Evolutionary conservation across 2,329 filamentous ascomycete genomes (phyloP), one percentile per base, ranked within the genome.

Genomic region (Exserohilum turcica): DNA sequence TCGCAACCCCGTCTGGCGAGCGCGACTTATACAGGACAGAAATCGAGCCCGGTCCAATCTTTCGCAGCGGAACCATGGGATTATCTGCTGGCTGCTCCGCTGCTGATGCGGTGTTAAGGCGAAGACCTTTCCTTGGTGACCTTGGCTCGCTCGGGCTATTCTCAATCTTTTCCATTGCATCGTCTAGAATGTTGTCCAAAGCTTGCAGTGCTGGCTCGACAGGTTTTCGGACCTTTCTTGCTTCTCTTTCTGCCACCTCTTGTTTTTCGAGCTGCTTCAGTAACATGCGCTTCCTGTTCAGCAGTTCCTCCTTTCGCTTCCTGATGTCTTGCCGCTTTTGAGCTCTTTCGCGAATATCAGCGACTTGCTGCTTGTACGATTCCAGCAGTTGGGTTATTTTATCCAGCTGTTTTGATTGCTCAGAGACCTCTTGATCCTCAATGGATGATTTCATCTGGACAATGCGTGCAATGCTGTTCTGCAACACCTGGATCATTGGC

Each of bases 101-200:
- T 24, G 19, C 8, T 35, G n/a, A n/a, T 44, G 13, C 13, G 19
- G 2, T 8, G 6, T 27, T 31, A 10, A 19, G 19, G 15, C 13
- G 6, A 18, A 15, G 0, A 5, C 3, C 3, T 7, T 9, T 12
- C 31, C 12, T 27, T 16, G 6, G 4, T 13, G 12, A 7, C 2
- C 3, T 28, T 13, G 8, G 10, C 21, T 24, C 5, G 8, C 9
- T 19, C 21, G 12, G n/a, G 15, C 24, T 16, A 9, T 28, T 21
- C 9, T 24, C 29, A 21, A 36, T n/a, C 29, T 16, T 51, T 3
- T 4, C 2, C 13, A 58, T 2, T 2, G 55, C 55, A 10, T 52
- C 18, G 16, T 49, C 28, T 2, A 58, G 27, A 7, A 58, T 43
- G 7, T 42, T 29, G 21, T 48, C 48, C 13, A 58, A 18, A 21